phyloP scores from a whole-genome alignment of 1,139 yeast genomes.

The Magnusiomyces starmeri region DNA sequence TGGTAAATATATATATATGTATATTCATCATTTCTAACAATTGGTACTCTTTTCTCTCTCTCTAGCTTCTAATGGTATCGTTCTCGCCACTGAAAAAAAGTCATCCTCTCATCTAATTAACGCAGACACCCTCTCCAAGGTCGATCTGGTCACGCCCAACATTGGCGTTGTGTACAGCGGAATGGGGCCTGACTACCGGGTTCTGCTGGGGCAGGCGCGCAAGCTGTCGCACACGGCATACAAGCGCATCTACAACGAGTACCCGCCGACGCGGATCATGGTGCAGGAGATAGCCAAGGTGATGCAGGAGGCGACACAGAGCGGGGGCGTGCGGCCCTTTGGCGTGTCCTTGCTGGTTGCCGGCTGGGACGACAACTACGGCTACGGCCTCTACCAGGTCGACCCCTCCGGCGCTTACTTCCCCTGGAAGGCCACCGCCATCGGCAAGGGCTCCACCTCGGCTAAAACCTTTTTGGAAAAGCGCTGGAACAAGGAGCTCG shows the following conservation, averaged over 20 bases:
- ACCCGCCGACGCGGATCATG: constrained; percentile 91
- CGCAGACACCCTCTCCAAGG: constrained; percentile 67
- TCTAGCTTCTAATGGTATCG: constrained; percentile 84
- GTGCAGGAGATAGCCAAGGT: constrained; percentile 93
- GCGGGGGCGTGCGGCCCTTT: constrained; percentile 96
- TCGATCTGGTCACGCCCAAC: constrained; percentile 83
- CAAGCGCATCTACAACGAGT: constrained; percentile 88
- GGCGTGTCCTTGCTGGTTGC: constrained; percentile 94
- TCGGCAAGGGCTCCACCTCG: constrained; percentile 88
- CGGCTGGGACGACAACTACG: constrained; percentile 81
- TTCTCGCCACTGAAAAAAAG: constrained; percentile 93
- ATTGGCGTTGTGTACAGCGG: constrained; percentile 97
- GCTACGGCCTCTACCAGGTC: constrained; percentile 84
- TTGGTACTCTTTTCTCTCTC: background rate
- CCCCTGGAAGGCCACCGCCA: constrained; percentile 99
- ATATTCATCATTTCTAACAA: background rate
- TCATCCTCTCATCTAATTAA: constrained; percentile 72
- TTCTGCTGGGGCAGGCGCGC: constrained; percentile 86
- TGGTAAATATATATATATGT: background rate
- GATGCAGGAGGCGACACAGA: constrained; percentile 97
- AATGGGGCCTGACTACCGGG: constrained; percentile 98
- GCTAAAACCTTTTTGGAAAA: constrained; percentile 97
- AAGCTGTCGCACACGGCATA: constrained; percentile 89
- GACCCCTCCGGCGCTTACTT: constrained; percentile 97
- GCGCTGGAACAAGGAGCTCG: constrained; percentile 96